Conservation (phyloP, 2,329 filamentous ascomycete species). For the Coniochaeta sp. region DNA sequence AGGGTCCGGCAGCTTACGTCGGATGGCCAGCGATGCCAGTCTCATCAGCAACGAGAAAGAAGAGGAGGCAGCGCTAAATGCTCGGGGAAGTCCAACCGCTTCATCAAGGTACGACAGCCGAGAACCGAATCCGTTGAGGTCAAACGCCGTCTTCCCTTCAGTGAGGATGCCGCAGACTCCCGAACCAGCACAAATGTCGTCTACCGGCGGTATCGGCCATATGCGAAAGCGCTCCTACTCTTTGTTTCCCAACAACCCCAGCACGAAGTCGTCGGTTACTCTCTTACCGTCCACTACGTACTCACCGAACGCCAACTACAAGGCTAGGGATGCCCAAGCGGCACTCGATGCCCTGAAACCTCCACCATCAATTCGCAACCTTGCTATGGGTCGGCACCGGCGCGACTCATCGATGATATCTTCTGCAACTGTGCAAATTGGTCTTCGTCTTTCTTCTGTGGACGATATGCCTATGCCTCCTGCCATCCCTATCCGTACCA, state of each 20-base stretch:
- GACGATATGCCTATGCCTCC: slow-evolving; percentile 35
- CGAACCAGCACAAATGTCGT: slow-evolving; percentile 21
- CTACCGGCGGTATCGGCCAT: slow-evolving; percentile 15
- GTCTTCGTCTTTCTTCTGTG: slow-evolving; percentile 57
- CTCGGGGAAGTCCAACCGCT: slow-evolving; percentile 14
- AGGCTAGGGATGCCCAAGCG: slow-evolving; percentile 5
- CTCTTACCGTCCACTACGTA: slow-evolving; percentile 43
- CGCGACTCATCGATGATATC: slow-evolving; percentile 57
- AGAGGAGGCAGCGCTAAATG: slow-evolving; percentile 20
- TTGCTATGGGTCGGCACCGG: slow-evolving; percentile 35
- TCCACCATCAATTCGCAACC: slow-evolving; percentile 34
- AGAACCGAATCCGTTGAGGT: slow-evolving; percentile 24
- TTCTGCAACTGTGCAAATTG: slow-evolving; percentile 64
- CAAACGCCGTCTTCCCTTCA: slow-evolving; percentile 20
- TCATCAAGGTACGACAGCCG: slow-evolving; percentile 10
- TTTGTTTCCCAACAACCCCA: slow-evolving; percentile 27
- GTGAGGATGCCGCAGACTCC: slow-evolving; percentile 16
- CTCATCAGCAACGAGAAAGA: slow-evolving; percentile 23
- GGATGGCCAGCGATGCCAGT: slow-evolving; percentile 26
- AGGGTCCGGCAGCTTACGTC: slow-evolving; percentile 18
- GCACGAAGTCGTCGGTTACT: slow-evolving; percentile 22
- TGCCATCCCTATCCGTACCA: slow-evolving; percentile 1
- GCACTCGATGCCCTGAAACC: slow-evolving; percentile 27
- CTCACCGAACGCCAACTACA: slow-evolving; percentile 14
- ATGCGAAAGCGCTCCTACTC: slow-evolving; percentile 30